Base-by-base conservation (phyloP, 1,284 basidiomycete genomes). In the Malassezia furfur region DNA sequence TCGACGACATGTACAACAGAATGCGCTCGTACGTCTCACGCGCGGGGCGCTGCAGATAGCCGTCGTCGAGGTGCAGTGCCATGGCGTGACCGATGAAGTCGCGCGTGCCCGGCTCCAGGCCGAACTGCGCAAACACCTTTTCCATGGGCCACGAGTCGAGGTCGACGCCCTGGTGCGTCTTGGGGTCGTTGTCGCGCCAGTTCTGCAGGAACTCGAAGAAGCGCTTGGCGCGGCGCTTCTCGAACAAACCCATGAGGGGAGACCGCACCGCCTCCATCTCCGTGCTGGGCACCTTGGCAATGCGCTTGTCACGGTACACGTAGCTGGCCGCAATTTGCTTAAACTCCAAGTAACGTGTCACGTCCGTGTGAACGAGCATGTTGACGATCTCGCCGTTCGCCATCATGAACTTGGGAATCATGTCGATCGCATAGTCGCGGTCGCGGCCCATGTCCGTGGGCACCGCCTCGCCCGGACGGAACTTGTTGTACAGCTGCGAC, bases 81-180 rank as follows among this genome's bases (percentile, higher is more conserved):
- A 99, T 96, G 56, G 94, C 91, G 76, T 99, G 94, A 28, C 94
- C 94, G 74, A 99, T 87, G 77, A 99, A 99, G 79, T 99, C 94
- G 76, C 96, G 90, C 49, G 94, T 98, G 49, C 93, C 94, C 57
- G 89, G 81, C 78, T 98, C 94, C 51, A 99, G 81, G 47, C 91
- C 91, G 73, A 96, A 99, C 77, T 96, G 93, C 79, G 88, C 85
- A 76, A 96, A 99, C 11, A 99, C 57, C 61, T 70, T 70, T 40
- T 65, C 60, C 72, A 74, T 74, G 45, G 56, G 49, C 59, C 64
- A 65, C 30, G 62, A 52, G 56, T 74, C 72, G 43, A 74, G 65
- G 50, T 72, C 64, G 36, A 70, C 62, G 31, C 53, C 63, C 79
- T 96, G 89, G 76, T 98, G 93, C 22, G 93, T 98, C 43, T 85